Percentiles rank a stretch among this genome's conserved stretches.
These are phyloP conservation scores for Rhododendron molle DNA, from an alignment of 148 eudicot species.

Conservation along the genomic window DNA sequence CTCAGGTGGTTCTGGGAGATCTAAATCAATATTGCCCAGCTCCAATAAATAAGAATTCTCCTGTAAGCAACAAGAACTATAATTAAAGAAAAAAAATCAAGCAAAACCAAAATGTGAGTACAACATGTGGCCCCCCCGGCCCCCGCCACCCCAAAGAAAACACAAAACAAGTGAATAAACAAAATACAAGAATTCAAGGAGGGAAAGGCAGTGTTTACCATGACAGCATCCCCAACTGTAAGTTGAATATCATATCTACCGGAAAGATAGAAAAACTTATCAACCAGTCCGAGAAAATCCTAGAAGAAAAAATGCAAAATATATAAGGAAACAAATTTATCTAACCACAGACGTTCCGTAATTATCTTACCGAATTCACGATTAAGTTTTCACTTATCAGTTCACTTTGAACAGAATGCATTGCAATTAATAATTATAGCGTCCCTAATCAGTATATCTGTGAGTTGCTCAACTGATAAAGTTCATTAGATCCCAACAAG, in stretches of 20 bases:
- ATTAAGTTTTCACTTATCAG: neutral
- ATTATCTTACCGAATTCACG: neutral
- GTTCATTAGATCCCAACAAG: neutral
- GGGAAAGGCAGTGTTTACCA: neutral
- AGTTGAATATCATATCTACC: conserved; percentile 35
- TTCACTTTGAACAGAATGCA: neutral
- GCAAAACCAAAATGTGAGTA: neutral
- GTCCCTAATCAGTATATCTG: too few species aligned
- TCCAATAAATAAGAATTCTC: conserved; percentile 48
- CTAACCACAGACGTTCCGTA: neutral
- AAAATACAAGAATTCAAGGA: neutral
- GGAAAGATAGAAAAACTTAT: conserved; percentile 77
- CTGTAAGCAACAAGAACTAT: neutral
- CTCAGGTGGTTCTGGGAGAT: conserved; percentile 61
- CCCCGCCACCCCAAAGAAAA: neutral
- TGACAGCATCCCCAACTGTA: neutral
- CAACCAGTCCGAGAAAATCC: conserved; percentile 96
- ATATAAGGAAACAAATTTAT: neutral
- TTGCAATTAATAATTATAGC: neutral
- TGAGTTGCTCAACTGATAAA: neutral
- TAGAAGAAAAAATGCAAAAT: conserved; percentile 28
- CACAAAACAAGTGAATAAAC: neutral
- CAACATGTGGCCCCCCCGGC: neutral
- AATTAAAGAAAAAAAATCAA: neutral
- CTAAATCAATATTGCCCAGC: conserved; percentile 73